Base-by-base conservation (phyloP, 2,329 filamentous ascomycete species). In the Arachnomyces sp. region DNA sequence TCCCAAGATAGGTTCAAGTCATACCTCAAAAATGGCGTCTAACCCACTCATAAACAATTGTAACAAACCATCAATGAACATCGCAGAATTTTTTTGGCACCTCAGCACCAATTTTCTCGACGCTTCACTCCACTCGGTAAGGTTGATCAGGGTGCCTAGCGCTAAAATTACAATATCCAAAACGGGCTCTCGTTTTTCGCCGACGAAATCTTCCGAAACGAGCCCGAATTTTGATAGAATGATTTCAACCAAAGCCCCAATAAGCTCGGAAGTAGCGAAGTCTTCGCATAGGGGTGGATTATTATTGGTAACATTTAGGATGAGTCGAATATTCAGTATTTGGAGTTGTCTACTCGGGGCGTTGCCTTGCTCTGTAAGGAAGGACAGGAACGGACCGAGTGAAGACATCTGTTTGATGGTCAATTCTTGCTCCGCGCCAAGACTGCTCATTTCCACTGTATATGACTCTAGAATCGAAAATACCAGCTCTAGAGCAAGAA, bases 301-400 rank as follows among this genome's bases (percentile, higher is more conserved):
- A 51, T 87, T 86, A 65, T 95, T 95, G 7, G 88, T 92, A 36
- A 89, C 73, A 53, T 94, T 94, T 47, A 95, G 74, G 28, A 86
- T 81, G 3, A 95, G 72, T 42, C 85, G 79, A 34, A 90, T 67
- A 18, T 78, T 65, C 12, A 63, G 53, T 8, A 57, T 53, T 35
- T 61, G 49, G 18, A 62, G 52, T 38, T 56, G 52, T 15, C 51
- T 48, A 37, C 41, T 46, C 21, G 41, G 50, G 15, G 44, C 34
- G 36, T 54, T 48, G 11, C 41, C 37, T 11, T 42, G 31, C 8
- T 42, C 40, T 18, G 48, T 47, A 15, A 50, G 38, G 9, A 43
- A 43, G 5, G 41, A 40, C 62, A 73, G 42, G 65, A 66, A 32
- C 51, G 49, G 44, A 67, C 73, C 43, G 50, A 60, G 29, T 48